Conservation (phyloP, 2,329 filamentous ascomycete species). For the Davidsoniella eucalypti region DNA sequence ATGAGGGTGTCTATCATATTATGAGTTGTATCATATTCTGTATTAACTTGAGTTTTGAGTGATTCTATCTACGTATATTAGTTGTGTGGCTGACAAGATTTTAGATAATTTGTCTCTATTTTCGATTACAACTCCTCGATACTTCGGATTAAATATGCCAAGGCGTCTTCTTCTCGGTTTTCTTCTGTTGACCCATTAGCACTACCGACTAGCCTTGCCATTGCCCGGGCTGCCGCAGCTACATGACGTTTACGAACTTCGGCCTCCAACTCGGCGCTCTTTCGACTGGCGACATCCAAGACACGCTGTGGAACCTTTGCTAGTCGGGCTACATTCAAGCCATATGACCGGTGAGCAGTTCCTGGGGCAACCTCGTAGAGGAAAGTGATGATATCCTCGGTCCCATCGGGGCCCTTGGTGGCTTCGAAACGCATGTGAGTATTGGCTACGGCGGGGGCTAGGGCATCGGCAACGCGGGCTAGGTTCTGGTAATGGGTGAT, state of each 20-base stretch:
- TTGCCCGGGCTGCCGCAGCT: conserved; percentile 4
- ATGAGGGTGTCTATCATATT: not conserved
- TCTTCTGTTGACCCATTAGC: not conserved
- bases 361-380: conserved; percentile 85
- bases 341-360: conserved; percentile 85
- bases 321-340: conserved; percentile 77
- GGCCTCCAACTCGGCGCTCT: conserved; percentile 67
- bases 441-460: conserved; percentile 54
- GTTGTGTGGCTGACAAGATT: too few relatives aligned
- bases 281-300: conserved; percentile 61
- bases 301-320: conserved; percentile 65
- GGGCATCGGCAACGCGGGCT: conserved; percentile 49
- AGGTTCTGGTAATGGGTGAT: conserved; percentile 96
- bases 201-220: conserved; percentile 26
- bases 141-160: conserved; percentile 36
- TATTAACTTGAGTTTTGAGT: not conserved
- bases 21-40: not conserved
- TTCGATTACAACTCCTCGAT: conserved; percentile 40
- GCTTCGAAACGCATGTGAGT: conserved; percentile 83
- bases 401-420: conserved; percentile 24
- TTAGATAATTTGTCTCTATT: not conserved
- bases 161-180: conserved; percentile 21
- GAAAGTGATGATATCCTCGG: conserved; percentile 74
- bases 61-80: not conserved
- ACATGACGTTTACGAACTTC: conserved; percentile 49